A percentile compares a stretch with the other conserved stretches of the same genome.
Evolutionary conservation across 495 filamentous ascomycete species (phyloP).

Genomic region (Jackrogersella multiformis): DNA sequence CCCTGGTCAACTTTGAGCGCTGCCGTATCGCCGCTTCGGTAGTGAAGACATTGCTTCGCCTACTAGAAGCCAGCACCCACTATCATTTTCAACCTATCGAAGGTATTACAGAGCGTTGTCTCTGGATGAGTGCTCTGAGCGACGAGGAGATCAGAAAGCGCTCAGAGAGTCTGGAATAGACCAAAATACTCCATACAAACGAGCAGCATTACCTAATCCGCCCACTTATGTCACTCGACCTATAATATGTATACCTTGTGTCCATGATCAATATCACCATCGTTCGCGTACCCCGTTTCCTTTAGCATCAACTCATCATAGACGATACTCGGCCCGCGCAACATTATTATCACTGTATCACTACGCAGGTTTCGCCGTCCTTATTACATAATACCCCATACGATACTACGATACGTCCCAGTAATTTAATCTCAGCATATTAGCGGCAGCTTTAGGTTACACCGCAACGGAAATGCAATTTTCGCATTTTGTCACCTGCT

Average conservation of each 20-base stretch:
- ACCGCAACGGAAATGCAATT: constrained; percentile 8
- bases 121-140: constrained; percentile 90
- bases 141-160: constrained; percentile 79
- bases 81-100: constrained; percentile 88
- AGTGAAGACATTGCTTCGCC: constrained; percentile 87
- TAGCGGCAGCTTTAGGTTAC: background rate
- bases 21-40: constrained; percentile 90
- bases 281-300: constrained; percentile 38
- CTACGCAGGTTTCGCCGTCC: constrained; percentile 22
- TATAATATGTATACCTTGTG: constrained; percentile 41
- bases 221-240: constrained; percentile 1
- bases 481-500: constrained; percentile 18
- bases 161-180: constrained; percentile 53
- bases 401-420: constrained; percentile 23
- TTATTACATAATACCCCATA: constrained; percentile 39
- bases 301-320: constrained; percentile 34
- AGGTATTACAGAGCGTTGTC: constrained; percentile 85
- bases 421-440: constrained; percentile 2
- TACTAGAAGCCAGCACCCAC: constrained; percentile 91
- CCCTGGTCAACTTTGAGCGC: constrained; percentile 94
- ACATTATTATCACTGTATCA: constrained; percentile 31
- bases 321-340: constrained; percentile 32
- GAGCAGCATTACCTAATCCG: background rate
- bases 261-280: constrained; percentile 25
- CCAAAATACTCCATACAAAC: background rate